A percentile compares a stretch with the other conserved stretches of the same genome.
These are phyloP conservation scores for Aspergillus hancockii DNA, from an alignment of 495 filamentous ascomycete genomes.

Conservation along the genomic window DNA sequence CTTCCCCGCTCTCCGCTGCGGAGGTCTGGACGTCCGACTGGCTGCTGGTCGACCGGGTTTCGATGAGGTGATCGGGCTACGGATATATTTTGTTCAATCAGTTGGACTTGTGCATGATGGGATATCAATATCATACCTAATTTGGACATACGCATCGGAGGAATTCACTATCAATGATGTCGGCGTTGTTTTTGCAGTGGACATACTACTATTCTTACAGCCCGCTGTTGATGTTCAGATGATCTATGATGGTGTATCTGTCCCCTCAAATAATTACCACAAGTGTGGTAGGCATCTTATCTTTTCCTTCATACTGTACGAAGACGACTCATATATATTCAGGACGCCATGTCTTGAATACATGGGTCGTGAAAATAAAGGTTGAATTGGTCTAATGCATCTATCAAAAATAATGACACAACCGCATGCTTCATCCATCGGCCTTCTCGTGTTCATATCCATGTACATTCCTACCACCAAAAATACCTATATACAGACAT, in stretches of 20 bases:
- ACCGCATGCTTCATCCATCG: background rate
- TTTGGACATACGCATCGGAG: no score
- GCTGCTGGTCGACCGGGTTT: background rate
- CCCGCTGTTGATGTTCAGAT: no score
- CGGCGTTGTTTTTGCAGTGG: no score
- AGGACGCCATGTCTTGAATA: background rate
- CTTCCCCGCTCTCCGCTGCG: constrained; percentile 19
- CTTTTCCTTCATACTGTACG: no score
- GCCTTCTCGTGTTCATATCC: background rate
- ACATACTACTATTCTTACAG: no score
- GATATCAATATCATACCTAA: no score
- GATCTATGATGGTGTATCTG: no score
- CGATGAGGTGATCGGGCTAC: background rate
- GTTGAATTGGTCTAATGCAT: background rate
- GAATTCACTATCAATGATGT: no score
- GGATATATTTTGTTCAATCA: background rate
- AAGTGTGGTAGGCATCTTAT: no score
- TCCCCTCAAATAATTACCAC: no score
- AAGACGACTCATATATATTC: no score
- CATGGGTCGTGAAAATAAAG: background rate
- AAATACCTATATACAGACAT: constrained; percentile 6
- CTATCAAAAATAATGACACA: background rate
- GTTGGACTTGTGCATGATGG: no score
- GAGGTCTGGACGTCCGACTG: constrained; percentile 6
- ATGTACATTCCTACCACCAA: background rate